Evolutionary conservation across 305 asterid genomes (phyloP).

Genomic region (Fraxinus nigra): DNA sequence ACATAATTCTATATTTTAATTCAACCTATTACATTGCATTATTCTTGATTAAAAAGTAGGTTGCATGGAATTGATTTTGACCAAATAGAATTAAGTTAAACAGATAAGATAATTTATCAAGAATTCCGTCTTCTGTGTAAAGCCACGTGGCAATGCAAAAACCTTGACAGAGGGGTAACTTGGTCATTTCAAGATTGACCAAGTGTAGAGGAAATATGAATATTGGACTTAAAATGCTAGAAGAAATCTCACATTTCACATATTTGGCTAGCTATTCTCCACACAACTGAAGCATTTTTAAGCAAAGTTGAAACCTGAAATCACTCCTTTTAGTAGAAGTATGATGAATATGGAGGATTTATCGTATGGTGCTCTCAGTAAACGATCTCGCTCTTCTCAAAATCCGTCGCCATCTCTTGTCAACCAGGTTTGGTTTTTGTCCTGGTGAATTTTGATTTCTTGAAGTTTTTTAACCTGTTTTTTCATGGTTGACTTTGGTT

Average conservation of each 20-base stretch:
- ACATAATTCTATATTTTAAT: too few species aligned
- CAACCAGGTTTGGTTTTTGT: conserved; percentile 33
- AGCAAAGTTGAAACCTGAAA: conserved; percentile 25
- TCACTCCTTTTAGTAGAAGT: conserved; percentile 11
- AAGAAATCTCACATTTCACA: not conserved
- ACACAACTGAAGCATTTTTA: not conserved
- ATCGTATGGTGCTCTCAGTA: conserved; percentile 39
- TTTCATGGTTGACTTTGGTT: conserved; percentile 9
- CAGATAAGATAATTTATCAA: not conserved
- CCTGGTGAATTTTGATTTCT: not conserved
- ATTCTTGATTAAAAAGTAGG: not conserved
- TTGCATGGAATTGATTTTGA: not conserved
- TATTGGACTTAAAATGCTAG: conserved; percentile 22
- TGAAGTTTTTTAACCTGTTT: not conserved
- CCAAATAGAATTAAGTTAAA: not conserved
- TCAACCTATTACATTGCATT: not conserved
- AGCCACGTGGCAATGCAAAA: not conserved
- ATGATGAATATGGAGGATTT: conserved; percentile 33
- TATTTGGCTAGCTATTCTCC: conserved; percentile 14
- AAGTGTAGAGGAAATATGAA: conserved; percentile 23
- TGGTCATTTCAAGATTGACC: conserved; percentile 1
- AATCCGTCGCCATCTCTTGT: conserved; percentile 18
- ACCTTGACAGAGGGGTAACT: not conserved
- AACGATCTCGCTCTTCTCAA: conserved; percentile 34
- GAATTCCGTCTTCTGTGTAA: not conserved